These are phyloP conservation scores for Avena atlantica DNA, from an alignment of 176 grass and related monocot genomes.

Conservation along the genomic window DNA sequence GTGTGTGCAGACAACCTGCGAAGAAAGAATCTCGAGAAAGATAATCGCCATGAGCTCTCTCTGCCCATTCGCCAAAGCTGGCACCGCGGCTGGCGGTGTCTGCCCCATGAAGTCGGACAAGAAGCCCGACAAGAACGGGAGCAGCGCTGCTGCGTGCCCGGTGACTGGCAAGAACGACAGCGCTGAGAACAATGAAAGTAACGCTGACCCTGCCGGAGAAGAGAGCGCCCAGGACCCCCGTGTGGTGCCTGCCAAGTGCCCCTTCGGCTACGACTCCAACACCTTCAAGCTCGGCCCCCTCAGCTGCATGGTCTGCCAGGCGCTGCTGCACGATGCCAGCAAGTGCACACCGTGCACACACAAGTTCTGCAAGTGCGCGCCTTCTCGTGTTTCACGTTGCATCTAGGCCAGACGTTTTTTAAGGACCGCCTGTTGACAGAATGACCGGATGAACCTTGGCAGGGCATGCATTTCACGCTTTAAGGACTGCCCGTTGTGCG, in stretches of 20 bases:
- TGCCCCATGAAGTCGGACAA: conserved; percentile 53
- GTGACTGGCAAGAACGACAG: conserved; percentile 46
- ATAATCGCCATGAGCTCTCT: conserved; percentile 41
- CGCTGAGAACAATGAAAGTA: conserved; percentile 2
- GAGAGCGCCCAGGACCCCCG: conserved; percentile 45
- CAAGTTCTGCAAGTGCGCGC: conserved; percentile 96
- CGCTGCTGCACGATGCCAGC: conserved; percentile 78
- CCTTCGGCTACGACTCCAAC: conserved; percentile 89
- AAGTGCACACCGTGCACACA: conserved; percentile 82
- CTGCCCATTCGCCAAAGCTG: conserved; percentile 39
- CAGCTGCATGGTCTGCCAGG: conserved; percentile 94
- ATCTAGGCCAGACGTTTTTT: no score
- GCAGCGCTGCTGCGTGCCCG: conserved; percentile 48
- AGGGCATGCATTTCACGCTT: conserved; percentile 89
- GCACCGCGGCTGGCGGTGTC: neutral
- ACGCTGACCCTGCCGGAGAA: conserved; percentile 5
- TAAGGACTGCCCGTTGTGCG: conserved; percentile 88
- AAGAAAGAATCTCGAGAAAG: neutral
- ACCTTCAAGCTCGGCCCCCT: conserved; percentile 93
- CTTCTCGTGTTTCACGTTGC: neutral
- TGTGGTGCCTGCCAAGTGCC: conserved; percentile 77
- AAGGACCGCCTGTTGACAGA: no score
- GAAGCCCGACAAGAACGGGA: conserved; percentile 60
- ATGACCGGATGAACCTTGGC: conserved; percentile 26
- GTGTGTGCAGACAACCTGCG: neutral